Evolutionary conservation across 1,139 yeast species (phyloP).

Genomic region (Lodderomyces parapsilosis): DNA sequence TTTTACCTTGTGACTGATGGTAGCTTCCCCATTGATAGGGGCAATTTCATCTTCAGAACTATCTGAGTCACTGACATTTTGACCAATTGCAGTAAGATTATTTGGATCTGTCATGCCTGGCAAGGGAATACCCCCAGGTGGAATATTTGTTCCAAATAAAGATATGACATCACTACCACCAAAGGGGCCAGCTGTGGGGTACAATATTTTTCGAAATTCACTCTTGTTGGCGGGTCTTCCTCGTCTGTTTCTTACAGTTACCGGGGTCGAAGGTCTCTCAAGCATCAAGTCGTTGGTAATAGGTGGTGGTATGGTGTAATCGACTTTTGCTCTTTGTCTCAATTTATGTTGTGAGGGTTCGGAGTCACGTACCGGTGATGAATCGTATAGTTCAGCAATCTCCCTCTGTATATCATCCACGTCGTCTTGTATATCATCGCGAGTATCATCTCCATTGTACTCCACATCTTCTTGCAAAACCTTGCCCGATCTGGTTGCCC

Average conservation of each 20-base stretch:
- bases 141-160: slow-evolving; percentile 66
- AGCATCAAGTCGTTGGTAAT: slow-evolving; percentile 45
- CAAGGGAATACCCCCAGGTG: slow-evolving; percentile 48
- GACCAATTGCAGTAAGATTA: slow-evolving; percentile 51
- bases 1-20: slow-evolving; percentile 26
- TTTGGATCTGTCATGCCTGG: slow-evolving; percentile 31
- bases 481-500: slow-evolving; percentile 13
- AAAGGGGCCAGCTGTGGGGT: slow-evolving; percentile 97
- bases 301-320: slow-evolving; percentile 88
- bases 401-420: slow-evolving; percentile 48
- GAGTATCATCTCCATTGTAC: slow-evolving; percentile 27
- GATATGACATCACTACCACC: slow-evolving; percentile 89
- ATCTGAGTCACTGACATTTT: slow-evolving; percentile 56
- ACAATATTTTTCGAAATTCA: slow-evolving; percentile 59
- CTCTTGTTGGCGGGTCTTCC: slow-evolving; percentile 37
- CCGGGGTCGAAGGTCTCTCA: slow-evolving; percentile 16
- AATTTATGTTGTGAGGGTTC: slow-evolving; percentile 52
- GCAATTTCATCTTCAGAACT: slow-evolving; percentile 65
- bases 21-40: slow-evolving; percentile 40
- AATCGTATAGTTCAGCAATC: slow-evolving; percentile 51
- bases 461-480: slow-evolving; percentile 16
- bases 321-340: slow-evolving; percentile 75
- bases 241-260: slow-evolving; percentile 20
- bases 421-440: slow-evolving; percentile 23
- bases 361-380: slow-evolving; percentile 51